Evolutionary conservation across 2,329 filamentous ascomycete species (phyloP).

Genomic region (Aspergillus carbonarius): DNA sequence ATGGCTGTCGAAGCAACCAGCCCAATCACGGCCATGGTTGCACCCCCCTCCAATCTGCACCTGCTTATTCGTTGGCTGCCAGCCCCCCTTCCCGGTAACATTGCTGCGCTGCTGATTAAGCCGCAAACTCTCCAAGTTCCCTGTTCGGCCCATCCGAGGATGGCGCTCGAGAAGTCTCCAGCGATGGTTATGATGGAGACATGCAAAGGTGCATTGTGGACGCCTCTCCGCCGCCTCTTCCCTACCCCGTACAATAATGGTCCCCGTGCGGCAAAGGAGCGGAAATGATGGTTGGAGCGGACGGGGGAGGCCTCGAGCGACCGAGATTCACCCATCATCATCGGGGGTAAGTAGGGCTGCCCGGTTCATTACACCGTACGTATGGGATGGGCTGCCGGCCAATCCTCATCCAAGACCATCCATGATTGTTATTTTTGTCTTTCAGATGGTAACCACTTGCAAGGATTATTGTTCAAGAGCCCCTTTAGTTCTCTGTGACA

Average conservation of each 20-base stretch:
- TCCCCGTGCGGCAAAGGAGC: background rate
- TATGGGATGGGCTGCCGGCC: slow-evolving; percentile 1
- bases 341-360: too few relatives aligned
- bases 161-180: too few relatives aligned
- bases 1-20: slow-evolving; percentile 20
- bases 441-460: background rate
- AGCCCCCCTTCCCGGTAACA: background rate
- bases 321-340: background rate
- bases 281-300: background rate
- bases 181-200: background rate
- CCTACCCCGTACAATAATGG: background rate
- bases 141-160: background rate
- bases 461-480: background rate
- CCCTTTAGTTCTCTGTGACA: slow-evolving; percentile 5
- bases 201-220: background rate
- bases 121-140: background rate
- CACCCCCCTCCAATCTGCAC: slow-evolving; percentile 2
- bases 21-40: slow-evolving; percentile 21
- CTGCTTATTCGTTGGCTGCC: slow-evolving; percentile 11
- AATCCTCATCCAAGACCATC: background rate
- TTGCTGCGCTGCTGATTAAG: background rate
- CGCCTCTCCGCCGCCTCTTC: background rate
- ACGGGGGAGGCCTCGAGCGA: background rate
- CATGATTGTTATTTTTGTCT: background rate
- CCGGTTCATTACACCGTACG: background rate